Evolutionary conservation across 2,329 filamentous ascomycete genomes (phyloP).

Genomic region (Boeremia lycopersici): DNA sequence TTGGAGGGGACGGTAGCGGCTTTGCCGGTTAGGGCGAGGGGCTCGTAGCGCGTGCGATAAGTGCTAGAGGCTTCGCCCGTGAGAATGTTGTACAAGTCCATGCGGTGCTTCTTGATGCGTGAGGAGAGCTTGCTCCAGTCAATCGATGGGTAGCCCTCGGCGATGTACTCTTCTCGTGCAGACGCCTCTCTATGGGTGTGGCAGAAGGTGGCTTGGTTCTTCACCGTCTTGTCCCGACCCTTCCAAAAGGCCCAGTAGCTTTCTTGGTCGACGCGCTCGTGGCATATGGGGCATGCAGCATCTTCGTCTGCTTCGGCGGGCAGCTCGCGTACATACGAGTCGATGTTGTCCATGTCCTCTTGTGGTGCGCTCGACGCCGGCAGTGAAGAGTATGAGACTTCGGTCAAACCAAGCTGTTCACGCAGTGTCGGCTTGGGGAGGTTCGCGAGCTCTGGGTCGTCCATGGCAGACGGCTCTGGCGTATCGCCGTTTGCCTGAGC

Average conservation of each 20-base stretch:
- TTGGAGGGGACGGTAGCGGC: slow-evolving; percentile 28
- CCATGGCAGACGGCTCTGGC: neutral
- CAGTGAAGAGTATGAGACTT: slow-evolving; percentile 20
- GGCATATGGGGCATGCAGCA: slow-evolving; percentile 69
- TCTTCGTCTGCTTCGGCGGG: slow-evolving; percentile 25
- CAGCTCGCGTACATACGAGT: slow-evolving; percentile 25
- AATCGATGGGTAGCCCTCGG: slow-evolving; percentile 47
- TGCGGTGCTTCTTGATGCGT: slow-evolving; percentile 64
- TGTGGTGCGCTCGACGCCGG: slow-evolving; percentile 25
- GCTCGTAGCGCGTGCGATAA: slow-evolving; percentile 28
- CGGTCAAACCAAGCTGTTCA: slow-evolving; percentile 20
- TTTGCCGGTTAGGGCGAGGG: slow-evolving; percentile 33
- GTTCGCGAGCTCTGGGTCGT: neutral
- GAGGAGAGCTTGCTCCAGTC: slow-evolving; percentile 65
- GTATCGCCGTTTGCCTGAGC: neutral
- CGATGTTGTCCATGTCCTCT: slow-evolving; percentile 21
- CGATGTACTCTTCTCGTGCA: slow-evolving; percentile 51
- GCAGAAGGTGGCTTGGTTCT: slow-evolving; percentile 57
- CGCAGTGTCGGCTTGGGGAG: slow-evolving; percentile 15
- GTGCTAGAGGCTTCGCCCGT: slow-evolving; percentile 48
- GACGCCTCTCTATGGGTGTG: slow-evolving; percentile 40
- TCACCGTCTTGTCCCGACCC: slow-evolving; percentile 47
- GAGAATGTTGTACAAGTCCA: slow-evolving; percentile 64
- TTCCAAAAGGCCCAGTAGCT: slow-evolving; percentile 57
- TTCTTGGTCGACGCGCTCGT: slow-evolving; percentile 60